A percentile compares a stretch with the other conserved stretches of the same genome.
phyloP scores from a whole-genome alignment of 169 alveolate genomes.

The Perkinsus olseni region DNA sequence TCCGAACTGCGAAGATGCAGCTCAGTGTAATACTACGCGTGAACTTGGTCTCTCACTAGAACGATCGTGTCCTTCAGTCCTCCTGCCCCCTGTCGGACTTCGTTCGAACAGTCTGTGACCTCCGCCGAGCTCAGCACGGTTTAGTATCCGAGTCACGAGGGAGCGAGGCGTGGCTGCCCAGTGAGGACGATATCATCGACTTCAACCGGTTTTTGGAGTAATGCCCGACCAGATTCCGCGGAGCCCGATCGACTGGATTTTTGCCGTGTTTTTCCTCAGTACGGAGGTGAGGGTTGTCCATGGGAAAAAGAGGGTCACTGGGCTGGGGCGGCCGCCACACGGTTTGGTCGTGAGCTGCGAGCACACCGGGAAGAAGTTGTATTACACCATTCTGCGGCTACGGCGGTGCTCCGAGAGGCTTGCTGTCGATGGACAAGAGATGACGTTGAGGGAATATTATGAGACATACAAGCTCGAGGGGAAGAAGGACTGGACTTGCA shows the following conservation, averaged over 20 bases:
- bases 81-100: neutral
- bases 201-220: neutral
- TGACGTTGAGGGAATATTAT: neutral
- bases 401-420: neutral
- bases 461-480: neutral
- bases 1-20: neutral
- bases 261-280: neutral
- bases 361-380: neutral
- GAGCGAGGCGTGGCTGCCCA: neutral
- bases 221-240: neutral
- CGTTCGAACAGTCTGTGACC: neutral
- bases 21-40: neutral
- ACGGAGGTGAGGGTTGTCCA: neutral
- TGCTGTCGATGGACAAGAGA: neutral
- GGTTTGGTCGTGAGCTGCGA: neutral
- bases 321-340: neutral
- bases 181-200: neutral
- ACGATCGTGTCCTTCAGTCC: neutral
- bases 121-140: neutral
- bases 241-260: neutral
- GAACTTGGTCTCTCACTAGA: neutral
- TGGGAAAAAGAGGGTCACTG: neutral
- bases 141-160: neutral
- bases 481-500: neutral
- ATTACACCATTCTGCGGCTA: neutral